Conservation (phyloP, 116 monocot species). For the Zostera marina region DNA sequence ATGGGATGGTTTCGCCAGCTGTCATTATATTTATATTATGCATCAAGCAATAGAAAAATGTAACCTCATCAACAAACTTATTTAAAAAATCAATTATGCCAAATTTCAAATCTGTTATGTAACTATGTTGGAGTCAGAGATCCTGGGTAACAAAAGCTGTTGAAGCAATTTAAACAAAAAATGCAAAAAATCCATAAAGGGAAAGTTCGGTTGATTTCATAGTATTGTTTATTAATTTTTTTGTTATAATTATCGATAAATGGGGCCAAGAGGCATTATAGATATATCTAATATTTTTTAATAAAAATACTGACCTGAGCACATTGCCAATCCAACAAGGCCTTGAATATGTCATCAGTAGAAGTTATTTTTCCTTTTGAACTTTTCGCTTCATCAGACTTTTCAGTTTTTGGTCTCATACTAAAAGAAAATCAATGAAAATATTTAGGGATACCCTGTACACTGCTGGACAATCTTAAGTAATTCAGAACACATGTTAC, state of each 20-base stretch:
- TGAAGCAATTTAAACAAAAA: no score
- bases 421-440: conserved; percentile 17
- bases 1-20: conserved; percentile 76
- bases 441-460: not conserved
- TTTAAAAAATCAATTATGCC: not conserved
- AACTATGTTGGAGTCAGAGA: no score
- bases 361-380: conserved; percentile 40
- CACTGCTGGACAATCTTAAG: not conserved
- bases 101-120: no score
- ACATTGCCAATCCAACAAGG: conserved; percentile 80
- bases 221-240: no score
- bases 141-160: no score
- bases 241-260: no score
- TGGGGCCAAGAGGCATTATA: no score
- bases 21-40: conserved; percentile 9
- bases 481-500: conserved; percentile 21
- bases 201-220: no score
- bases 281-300: not conserved
- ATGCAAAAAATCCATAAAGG: no score
- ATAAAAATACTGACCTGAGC: conserved; percentile 50
- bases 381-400: conserved; percentile 44
- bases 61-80: not conserved
- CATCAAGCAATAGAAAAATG: not conserved
- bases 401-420: conserved; percentile 40
- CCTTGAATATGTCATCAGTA: conserved; percentile 64